phyloP scores from a whole-genome alignment of 371 early-diverging fungal species.

The Mortierella sp. region DNA sequence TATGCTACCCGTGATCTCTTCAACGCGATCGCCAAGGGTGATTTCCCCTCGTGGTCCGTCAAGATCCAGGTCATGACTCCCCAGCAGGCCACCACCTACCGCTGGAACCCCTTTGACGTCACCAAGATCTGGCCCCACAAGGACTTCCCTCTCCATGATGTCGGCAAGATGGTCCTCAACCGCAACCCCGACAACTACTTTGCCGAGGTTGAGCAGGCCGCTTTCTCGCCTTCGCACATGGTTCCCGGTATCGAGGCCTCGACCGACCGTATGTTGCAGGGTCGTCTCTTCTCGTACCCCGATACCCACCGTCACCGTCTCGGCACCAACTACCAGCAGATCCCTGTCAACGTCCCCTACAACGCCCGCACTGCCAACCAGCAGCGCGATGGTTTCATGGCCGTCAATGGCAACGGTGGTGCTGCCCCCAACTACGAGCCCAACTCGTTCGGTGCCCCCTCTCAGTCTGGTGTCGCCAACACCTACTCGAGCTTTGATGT shows the following conservation, averaged over 20 bases:
- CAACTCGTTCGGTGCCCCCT: slow-evolving; percentile 40
- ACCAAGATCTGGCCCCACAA: slow-evolving; percentile 87
- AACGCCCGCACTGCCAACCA: slow-evolving; percentile 63
- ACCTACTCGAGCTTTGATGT: slow-evolving; percentile 39
- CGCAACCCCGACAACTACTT: slow-evolving; percentile 84
- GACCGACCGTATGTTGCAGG: slow-evolving; percentile 81
- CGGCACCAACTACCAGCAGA: slow-evolving; percentile 77
- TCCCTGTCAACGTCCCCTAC: slow-evolving; percentile 79
- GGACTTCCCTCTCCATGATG: slow-evolving; percentile 76
- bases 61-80: slow-evolving; percentile 80
- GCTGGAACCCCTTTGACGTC: slow-evolving; percentile 84
- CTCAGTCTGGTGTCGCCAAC: slow-evolving; percentile 32
- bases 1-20: slow-evolving; percentile 81
- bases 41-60: slow-evolving; percentile 80
- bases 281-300: slow-evolving; percentile 80
- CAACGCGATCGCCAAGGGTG: slow-evolving; percentile 75
- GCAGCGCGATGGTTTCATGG: slow-evolving; percentile 75
- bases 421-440: slow-evolving; percentile 71
- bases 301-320: slow-evolving; percentile 85
- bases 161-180: slow-evolving; percentile 81
- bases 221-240: slow-evolving; percentile 78
- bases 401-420: slow-evolving; percentile 60
- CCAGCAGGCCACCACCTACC: slow-evolving; percentile 77
- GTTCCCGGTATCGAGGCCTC: slow-evolving; percentile 80
- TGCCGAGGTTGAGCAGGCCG: slow-evolving; percentile 85